Base-by-base conservation (phyloP, 768 basidiomycete genomes). In the Boletales sp. region DNA sequence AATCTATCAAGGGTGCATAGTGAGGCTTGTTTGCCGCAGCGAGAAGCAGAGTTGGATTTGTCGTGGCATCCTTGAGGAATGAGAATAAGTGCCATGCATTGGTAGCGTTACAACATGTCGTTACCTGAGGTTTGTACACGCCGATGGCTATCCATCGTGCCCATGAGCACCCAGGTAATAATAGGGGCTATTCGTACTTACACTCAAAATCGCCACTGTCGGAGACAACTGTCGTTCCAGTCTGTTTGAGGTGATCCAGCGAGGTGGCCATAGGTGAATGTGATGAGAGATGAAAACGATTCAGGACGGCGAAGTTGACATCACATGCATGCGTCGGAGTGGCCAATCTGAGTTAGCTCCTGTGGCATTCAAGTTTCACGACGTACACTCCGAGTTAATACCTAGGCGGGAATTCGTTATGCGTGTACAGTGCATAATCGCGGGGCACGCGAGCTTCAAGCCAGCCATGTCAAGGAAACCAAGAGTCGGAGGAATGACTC, bases 131-230 rank as follows among this genome's bases (percentile, higher is more conserved):
- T 77, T 94, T 93, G 83, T 94, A 96, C 52, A 81, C 84, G 72
- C 82, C 90, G 73, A 96, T 94, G 52, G 87, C 90, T 92, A 63
- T 42, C 52, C 37, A 64, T 35, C 15, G 14, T 5, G 5, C 1
- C 11, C 44, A 52, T 60, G 61, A 68, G 44, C 62, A 51, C 49
- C 1, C 1, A 21, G n/a, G 17, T 0, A 5, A 28, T 19, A 46
- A 63, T 40, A 56, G 53, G 60, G 51, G 50, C 52, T 34, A 5
- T 17, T 2, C 3, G 17, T 28, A 37, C 73, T 62, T 50, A 76
- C 90, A 78, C 71, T 90, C 90, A 66, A 95, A 94, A 72, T 95
- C 93, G 46, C 94, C 94, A 50, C 92, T 90, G 78, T 98, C 94
- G 39, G 89, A 91, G 66, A 94, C 91, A 68, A 97, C 92, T 61